Base-by-base conservation (phyloP, 2,329 filamentous ascomycete species). In the Davidsoniella eucalypti region DNA sequence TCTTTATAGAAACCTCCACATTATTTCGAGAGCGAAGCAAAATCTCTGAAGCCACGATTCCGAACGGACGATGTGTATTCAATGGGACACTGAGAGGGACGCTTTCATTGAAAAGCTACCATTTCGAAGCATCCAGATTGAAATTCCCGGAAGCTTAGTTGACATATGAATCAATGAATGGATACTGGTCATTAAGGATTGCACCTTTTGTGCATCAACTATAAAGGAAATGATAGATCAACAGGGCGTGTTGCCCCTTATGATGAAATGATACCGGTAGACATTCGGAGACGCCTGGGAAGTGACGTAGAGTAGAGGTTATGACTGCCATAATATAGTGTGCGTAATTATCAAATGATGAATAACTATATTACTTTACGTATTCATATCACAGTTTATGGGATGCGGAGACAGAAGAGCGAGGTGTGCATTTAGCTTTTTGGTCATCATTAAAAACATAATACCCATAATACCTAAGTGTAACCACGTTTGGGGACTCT, bases 1-100 rank as follows among this genome's bases (percentile, higher is more conserved):
- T 23, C 21, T 23, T 23, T 5, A 23, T 23, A 23, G 21, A 23
- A 23, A 23, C 21, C 3, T 5, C 21, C 2, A 23, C 21, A 4
- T 23, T 23, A 23, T 23, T 4, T 23, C 21, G 21, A 23, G 21
- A 23, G 21, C 21, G 21, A 23, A 23, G 21, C 21, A 23, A 23
- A 23, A 23, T 23, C 21, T 23, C 21, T 23, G 21, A 23, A 23
- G 21, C 21, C 21, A 23, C 21, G 21, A 5, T 23, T 4, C 21
- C 21, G 21, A 16, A 36, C 21, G 14, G 44, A 46, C 16, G 36
- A 40, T n/a, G 73, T 80, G 70, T n/a, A 66, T 80, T 6, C 76
- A 80, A 58, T 82, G 78, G 77, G 78, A 81, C 60, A 77, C 77
- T 0, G 78, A 81, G 58, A 58, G 78, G 17, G 64, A 65, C 21